phyloP scores from a whole-genome alignment of 1,139 yeast genomes.

The Geotrichum macrosporum region DNA sequence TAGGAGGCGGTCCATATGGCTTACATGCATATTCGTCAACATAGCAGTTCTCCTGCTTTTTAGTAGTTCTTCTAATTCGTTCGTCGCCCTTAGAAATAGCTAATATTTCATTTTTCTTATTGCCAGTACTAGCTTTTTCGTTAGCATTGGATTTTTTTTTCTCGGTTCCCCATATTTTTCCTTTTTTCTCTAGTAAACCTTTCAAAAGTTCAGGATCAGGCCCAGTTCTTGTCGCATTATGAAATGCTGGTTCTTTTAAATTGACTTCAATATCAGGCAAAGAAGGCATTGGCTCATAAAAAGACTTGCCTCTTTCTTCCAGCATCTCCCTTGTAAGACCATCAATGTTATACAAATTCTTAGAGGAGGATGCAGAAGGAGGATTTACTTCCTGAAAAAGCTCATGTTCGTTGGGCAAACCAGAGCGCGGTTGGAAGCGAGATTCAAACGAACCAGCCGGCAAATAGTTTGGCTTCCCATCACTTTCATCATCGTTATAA shows the following conservation, averaged over 20 bases:
- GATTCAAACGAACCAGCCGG: not conserved
- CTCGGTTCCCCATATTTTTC: not conserved
- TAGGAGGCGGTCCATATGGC: conserved; percentile 36
- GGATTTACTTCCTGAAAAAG: too few relatives aligned
- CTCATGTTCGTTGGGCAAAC: not conserved
- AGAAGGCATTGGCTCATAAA: not conserved
- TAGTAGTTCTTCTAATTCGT: conserved; percentile 8
- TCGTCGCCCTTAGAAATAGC: conserved; percentile 1
- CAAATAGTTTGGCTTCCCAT: not conserved
- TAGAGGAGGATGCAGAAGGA: not conserved
- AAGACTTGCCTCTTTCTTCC: not conserved
- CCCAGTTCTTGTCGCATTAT: not conserved
- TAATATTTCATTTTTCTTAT: not conserved
- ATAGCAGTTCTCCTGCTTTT: conserved; percentile 19
- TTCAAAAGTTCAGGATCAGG: not conserved
- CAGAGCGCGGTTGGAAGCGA: not conserved
- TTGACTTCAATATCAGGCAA: conserved; percentile 3
- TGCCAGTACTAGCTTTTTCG: not conserved
- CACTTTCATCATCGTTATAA: not conserved
- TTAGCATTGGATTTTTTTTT: not conserved
- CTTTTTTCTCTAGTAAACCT: not conserved
- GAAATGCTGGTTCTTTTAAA: not conserved
- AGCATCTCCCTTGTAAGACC: not conserved
- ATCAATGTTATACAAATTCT: not conserved
- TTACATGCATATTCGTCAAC: conserved; percentile 32